Percentiles rank a stretch among this genome's conserved stretches.
Evolutionary conservation across 257 asterid genomes (phyloP).

Genomic region (Apocynum venetum): DNA sequence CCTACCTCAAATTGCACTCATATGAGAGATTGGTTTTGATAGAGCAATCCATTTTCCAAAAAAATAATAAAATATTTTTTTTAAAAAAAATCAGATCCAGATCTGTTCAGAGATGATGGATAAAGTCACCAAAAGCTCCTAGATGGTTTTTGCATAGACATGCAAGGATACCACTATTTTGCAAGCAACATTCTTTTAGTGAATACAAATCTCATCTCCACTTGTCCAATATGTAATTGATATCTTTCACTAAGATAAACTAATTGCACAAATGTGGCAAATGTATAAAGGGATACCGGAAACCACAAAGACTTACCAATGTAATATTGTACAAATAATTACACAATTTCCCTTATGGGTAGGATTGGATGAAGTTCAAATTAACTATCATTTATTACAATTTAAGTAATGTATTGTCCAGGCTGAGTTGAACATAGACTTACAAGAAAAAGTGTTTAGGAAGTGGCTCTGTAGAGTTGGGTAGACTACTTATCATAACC

Average conservation of each 20-base stretch:
- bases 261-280: neutral
- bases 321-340: neutral
- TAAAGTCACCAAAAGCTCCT: neutral
- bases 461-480: neutral
- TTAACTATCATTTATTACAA: neutral
- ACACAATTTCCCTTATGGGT: neutral
- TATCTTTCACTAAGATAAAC: neutral
- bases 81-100: neutral
- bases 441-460: neutral
- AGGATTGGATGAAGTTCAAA: neutral
- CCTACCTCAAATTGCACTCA: neutral
- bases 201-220: neutral
- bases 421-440: neutral
- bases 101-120: neutral
- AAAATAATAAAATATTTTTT: too few relatives aligned
- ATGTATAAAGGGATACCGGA: neutral
- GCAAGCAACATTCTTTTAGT: neutral
- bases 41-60: neutral
- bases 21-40: neutral
- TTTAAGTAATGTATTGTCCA: neutral
- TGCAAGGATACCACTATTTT: neutral
- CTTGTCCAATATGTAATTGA: neutral
- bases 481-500: neutral
- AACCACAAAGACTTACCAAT: neutral
- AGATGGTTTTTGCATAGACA: neutral